Conservation (phyloP, 2,329 filamentous ascomycete genomes). For the Xylariaceae sp. region DNA sequence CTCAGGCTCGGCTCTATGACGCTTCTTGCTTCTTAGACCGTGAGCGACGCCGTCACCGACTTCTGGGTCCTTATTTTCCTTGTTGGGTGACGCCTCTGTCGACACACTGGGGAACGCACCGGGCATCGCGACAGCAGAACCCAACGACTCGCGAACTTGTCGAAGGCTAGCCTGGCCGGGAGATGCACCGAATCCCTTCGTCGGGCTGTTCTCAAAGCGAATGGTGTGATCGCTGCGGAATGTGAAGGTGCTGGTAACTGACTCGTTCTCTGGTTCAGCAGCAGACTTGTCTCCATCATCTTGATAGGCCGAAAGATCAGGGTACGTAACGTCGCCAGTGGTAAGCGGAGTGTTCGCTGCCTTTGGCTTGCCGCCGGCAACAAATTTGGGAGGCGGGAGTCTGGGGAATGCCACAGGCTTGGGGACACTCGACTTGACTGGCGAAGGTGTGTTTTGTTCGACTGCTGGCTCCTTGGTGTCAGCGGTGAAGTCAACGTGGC, state of each 20-base stretch:
- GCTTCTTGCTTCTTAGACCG: conserved; percentile 62
- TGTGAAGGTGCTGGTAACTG: conserved; percentile 55
- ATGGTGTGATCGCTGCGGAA: conserved; percentile 64
- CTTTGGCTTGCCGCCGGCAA: conserved; percentile 32
- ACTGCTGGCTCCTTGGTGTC: conserved; percentile 51
- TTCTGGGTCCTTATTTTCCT: conserved; percentile 36
- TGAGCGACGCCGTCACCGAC: conserved; percentile 46
- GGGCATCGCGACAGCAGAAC: conserved; percentile 44
- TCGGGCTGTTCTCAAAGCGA: conserved; percentile 45
- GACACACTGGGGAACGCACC: conserved; percentile 46
- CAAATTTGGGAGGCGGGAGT: conserved; percentile 32
- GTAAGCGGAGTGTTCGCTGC: conserved; percentile 26
- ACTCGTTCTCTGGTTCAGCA: conserved; percentile 29
- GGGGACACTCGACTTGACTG: conserved; percentile 46
- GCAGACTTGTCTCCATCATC: conserved; percentile 21
- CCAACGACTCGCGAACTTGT: conserved; percentile 51
- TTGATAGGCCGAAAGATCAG: conserved; percentile 44
- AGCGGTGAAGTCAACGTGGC: conserved; percentile 76
- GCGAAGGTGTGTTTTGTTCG: conserved; percentile 50
- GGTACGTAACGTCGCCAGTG: conserved; percentile 43
- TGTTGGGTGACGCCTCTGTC: conserved; percentile 24
- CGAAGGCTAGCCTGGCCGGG: conserved; percentile 58
- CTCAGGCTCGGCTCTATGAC: conserved; percentile 53
- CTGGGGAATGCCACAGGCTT: conserved; percentile 38
- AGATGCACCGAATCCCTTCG: conserved; percentile 50